phyloP scores from a whole-genome alignment of 768 basidiomycete species.

The Hebeloma cylindrosporum region DNA sequence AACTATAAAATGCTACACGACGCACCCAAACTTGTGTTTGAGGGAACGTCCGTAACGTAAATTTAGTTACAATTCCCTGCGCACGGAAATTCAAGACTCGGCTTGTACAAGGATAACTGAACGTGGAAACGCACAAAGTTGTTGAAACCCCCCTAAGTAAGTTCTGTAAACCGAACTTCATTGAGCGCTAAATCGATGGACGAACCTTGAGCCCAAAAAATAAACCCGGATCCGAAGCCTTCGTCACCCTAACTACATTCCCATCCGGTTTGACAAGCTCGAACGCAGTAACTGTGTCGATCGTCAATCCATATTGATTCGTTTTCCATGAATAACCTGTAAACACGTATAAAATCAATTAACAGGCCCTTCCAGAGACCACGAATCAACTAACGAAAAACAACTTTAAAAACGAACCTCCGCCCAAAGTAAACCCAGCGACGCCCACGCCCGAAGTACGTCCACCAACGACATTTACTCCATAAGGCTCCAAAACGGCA shows the following conservation, averaged over 20 bases:
- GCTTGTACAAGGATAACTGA: neutral
- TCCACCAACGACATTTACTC: constrained; percentile 57
- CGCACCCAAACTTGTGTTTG: constrained; percentile 62
- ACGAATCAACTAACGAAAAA: too few relatives aligned
- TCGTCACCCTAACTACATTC: constrained; percentile 35
- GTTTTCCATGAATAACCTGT: constrained; percentile 64
- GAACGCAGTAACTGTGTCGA: constrained; percentile 55
- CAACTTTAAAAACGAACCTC: too few relatives aligned
- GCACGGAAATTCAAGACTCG: neutral
- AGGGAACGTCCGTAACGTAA: constrained; percentile 53
- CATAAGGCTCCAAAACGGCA: constrained; percentile 44
- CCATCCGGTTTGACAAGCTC: constrained; percentile 62
- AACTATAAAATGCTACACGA: neutral
- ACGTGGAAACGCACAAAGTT: constrained; percentile 41
- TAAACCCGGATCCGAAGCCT: constrained; percentile 33
- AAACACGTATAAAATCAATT: too few relatives aligned
- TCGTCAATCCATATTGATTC: constrained; percentile 58
- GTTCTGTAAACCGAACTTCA: neutral
- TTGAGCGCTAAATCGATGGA: neutral
- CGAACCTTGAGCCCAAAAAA: constrained; percentile 44
- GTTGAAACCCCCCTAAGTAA: constrained; percentile 58
- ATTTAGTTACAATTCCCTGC: constrained; percentile 58
- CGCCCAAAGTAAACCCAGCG: constrained; percentile 55
- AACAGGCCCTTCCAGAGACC: too few relatives aligned
- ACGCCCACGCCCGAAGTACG: constrained; percentile 59